These are phyloP conservation scores for Mycena chlorophos DNA, from an alignment of 768 basidiomycete genomes.

Conservation along the genomic window DNA sequence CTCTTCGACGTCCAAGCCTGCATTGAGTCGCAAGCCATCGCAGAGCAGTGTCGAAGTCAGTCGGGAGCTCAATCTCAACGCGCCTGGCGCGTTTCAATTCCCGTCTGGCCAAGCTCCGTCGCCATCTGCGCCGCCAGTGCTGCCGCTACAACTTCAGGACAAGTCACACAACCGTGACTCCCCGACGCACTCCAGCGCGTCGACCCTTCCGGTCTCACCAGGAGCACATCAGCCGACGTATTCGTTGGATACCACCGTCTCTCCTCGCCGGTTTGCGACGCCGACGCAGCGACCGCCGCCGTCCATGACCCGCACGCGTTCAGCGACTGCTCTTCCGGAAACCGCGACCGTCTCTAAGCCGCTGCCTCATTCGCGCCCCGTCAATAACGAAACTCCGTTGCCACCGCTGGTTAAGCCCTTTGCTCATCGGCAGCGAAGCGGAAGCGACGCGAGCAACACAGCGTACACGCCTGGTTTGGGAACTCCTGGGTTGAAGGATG, in stretches of 20 bases:
- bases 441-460: conserved; percentile 42
- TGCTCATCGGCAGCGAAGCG: conserved; percentile 48
- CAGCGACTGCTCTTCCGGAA: conserved; percentile 44
- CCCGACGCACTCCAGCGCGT: conserved; percentile 33
- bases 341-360: conserved; percentile 15
- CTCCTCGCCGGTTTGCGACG: conserved; percentile 27
- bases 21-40: conserved; percentile 42
- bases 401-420: conserved; percentile 49
- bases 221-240: conserved; percentile 55
- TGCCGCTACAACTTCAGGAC: conserved; percentile 20
- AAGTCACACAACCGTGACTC: conserved; percentile 29
- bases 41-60: conserved; percentile 41
- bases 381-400: conserved; percentile 28
- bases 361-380: conserved; percentile 5
- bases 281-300: conserved; percentile 29
- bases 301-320: conserved; percentile 41
- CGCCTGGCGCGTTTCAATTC: conserved; percentile 46
- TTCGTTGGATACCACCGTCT: conserved; percentile 51
- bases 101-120: conserved; percentile 30
- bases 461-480: conserved; percentile 36
- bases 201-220: conserved; percentile 30
- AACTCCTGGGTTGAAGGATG: conserved; percentile 68
- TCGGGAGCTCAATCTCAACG: conserved; percentile 32
- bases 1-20: conserved; percentile 29
- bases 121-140: conserved; percentile 23